Conservation (phyloP, 208 protist species). For the Lotmaria passim region DNA sequence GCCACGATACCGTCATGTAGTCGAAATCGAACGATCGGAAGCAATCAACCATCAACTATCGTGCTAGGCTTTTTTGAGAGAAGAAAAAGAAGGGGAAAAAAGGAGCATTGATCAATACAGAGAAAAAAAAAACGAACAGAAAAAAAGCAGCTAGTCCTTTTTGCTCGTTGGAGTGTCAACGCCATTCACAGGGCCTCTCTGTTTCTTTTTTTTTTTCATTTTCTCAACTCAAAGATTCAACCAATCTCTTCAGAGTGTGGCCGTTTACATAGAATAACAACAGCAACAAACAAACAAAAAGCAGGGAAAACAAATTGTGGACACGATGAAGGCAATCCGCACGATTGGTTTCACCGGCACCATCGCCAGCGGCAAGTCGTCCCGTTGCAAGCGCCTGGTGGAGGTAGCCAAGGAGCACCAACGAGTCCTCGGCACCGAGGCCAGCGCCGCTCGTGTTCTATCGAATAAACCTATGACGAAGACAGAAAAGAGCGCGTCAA, state of each 20-base stretch:
- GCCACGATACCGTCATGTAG: no score
- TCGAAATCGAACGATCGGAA: no score
- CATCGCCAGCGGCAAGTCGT: constrained; percentile 84
- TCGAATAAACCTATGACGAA: neutral
- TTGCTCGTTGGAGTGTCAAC: no score
- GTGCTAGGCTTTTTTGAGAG: no score
- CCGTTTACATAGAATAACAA: neutral
- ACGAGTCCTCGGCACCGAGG: neutral
- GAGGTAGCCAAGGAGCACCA: constrained; percentile 32
- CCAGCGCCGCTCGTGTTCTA: neutral
- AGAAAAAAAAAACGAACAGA: no score
- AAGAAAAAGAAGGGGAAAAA: neutral
- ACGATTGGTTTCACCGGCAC: constrained; percentile 77
- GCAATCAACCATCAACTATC: no score
- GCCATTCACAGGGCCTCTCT: no score
- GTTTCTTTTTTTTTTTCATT: no score
- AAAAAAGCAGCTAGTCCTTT: no score
- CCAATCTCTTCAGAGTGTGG: neutral
- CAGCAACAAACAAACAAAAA: neutral
- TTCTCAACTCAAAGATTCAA: no score
- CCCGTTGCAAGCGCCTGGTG: constrained; percentile 63
- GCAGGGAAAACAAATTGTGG: neutral
- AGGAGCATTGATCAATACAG: neutral
- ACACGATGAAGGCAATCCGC: constrained; percentile 29
- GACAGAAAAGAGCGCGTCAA: no score